phyloP scores from a whole-genome alignment of 2,329 filamentous ascomycete genomes.

The Aureobasidium sp. region DNA sequence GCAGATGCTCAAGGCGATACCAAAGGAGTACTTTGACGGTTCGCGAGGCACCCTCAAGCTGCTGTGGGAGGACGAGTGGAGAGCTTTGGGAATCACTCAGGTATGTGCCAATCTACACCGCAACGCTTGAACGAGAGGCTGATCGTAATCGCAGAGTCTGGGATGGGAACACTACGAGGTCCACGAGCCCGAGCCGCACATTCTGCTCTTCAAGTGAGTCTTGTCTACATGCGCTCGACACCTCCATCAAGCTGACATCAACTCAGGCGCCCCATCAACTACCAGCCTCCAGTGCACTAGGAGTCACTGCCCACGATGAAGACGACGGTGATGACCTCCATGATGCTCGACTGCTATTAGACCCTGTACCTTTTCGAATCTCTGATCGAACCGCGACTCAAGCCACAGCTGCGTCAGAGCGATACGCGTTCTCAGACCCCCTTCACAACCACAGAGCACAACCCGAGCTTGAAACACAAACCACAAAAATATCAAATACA shows the following conservation, averaged over 20 bases:
- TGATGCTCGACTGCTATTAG: conserved; percentile 3
- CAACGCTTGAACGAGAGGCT: background rate
- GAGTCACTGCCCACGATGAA: conserved; percentile 4
- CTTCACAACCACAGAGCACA: background rate
- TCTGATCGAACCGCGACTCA: background rate
- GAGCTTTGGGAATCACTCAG: conserved; percentile 93
- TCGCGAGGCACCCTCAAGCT: conserved; percentile 88
- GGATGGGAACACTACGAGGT: conserved; percentile 99
- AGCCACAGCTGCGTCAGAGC: background rate
- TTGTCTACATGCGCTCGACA: background rate
- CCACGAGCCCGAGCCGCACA: conserved; percentile 96
- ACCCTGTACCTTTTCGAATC: background rate
- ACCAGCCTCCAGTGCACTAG: conserved; percentile 54
- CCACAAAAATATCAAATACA: background rate
- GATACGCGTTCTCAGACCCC: background rate
- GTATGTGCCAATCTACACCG: conserved; percentile 38
- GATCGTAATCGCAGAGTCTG: conserved; percentile 57
- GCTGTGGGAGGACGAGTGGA: conserved; percentile 98
- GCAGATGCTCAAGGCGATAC: conserved; percentile 95
- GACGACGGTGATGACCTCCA: conserved; percentile 6
- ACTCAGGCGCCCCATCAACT: conserved; percentile 70
- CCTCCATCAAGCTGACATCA: background rate
- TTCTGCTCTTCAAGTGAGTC: conserved; percentile 93
- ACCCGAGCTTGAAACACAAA: background rate
- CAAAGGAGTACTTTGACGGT: conserved; percentile 86